Evolutionary conservation across 2,329 filamentous ascomycete genomes (phyloP), one percentile per base, ranked within the genome.

Genomic region (Cercospora janseana): DNA sequence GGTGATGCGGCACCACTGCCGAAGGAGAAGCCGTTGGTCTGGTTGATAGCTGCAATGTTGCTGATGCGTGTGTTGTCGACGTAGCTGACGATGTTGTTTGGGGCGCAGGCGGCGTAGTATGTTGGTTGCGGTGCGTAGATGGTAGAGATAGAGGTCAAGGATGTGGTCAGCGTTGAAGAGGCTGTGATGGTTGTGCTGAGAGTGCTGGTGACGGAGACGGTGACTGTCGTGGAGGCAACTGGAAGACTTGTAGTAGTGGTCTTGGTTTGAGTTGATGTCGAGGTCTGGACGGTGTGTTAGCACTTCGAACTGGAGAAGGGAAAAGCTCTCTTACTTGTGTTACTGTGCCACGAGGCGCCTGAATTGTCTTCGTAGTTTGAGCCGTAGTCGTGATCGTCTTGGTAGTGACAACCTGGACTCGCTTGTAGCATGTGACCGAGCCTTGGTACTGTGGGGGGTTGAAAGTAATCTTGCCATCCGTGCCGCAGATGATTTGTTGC

Each of bases 381-480:
- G 52, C 45, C 1, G 49, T 55, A 1, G 45, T 15, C 8, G 52
- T 48, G 15, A 55, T 20, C 15, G 51, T 42, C 34, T 55, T 52
- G 20, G 48, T 55, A 4, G 45, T 51, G 4, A 55, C 40, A 18
- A 55, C 32, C 24, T 38, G 44, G 2, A 55, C 41, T 23, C 31
- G 32, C 26, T 49, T 49, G 40, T 49, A 38, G 45, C 52, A 55
- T 26, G 45, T 52, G 5, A 55, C 49, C 1, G 44, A 42, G 24
- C 52, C 51, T 42, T 46, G 32, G 52, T 46, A 55, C 16, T 49
- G 40, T 15, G 45, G 52, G 28, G 52, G 52, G 21, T 51, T 35
- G 13, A 49, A 55, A 13, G 45, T 49, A 34, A 55, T 48, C 13
- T 23, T 46, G 15, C 52, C 52, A 46, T 55, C 49, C 1, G 34